phyloP scores from a whole-genome alignment of 1,139 yeast genomes.

The Sporopachydermia cereana region DNA sequence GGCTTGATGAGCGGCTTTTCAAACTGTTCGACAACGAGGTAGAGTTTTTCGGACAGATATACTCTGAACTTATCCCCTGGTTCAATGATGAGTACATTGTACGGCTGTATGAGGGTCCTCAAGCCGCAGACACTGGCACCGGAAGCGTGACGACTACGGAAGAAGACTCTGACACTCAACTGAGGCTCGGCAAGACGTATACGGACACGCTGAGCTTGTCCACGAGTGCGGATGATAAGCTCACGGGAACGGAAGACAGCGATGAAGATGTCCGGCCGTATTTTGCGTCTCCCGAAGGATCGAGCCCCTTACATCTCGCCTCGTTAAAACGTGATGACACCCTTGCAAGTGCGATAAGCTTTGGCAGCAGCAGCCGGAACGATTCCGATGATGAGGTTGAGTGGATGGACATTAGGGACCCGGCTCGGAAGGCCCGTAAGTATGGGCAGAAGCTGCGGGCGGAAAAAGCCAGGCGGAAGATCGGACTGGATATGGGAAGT shows the following conservation, averaged over 20 bases:
- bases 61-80: constrained; percentile 4
- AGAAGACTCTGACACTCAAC: not conserved
- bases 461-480: not conserved
- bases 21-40: constrained; percentile 4
- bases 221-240: not conserved
- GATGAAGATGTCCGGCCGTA: not conserved
- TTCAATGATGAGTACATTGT: not conserved
- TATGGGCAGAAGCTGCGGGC: not conserved
- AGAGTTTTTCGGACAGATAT: constrained; percentile 5
- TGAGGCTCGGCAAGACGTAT: no score
- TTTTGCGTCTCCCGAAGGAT: not conserved
- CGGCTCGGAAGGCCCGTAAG: not conserved
- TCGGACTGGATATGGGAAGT: not conserved
- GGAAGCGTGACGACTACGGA: not conserved
- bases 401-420: not conserved
- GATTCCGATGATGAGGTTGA: not conserved
- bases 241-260: not conserved
- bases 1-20: not conserved
- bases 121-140: no score
- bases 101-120: constrained; percentile 1
- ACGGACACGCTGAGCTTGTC: not conserved
- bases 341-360: no score
- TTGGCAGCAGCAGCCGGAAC: no score
- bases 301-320: not conserved
- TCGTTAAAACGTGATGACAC: not conserved